Evolutionary conservation across 148 eudicot species (phyloP), one percentile per base, ranked within the genome.

Genomic region (Suaeda aralocaspica): DNA sequence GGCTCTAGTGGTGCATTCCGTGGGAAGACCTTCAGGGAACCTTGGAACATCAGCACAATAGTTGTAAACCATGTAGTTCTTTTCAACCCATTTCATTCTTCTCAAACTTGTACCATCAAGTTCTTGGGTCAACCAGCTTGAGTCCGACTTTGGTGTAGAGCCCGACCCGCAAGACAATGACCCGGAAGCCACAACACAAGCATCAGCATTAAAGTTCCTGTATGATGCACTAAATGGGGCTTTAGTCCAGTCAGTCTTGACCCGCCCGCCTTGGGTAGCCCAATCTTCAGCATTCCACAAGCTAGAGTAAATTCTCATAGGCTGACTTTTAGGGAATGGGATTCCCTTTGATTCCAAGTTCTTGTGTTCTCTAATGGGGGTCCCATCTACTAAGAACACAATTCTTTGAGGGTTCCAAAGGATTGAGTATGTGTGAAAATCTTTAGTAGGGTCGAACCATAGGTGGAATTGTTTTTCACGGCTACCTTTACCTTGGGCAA

Each of bases 241-340:
- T 41, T 77, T 71, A 5, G 77, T 16, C 85, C 85, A 82, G 33
- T 82, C 85, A 0, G 85, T 79, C 70, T 82, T 82, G 0, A 82
- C 66, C 14, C 76, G 61, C 0, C 85, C 85, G 2, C 85, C 85
- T 64, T 76, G 71, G 4, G 85, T 82, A 10, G 85, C 85, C 85
- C 85, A 82, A 42, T 82, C 73, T 30, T 80, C 85, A 5, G 85
- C 85, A 28, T 67, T 77, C 85, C 85, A 82, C 5, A 82, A 59
- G 62, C 85, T 82, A 1, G 83, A 79, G 72, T 82, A 80, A 1
- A 82, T 74, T 49, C 70, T 76, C 81, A 79, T 79, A 14, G 85
- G 83, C 41, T 82, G 82, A 21, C 68, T 68, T 39, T 67, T 82
- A 13, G 85, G 85, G 36, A 82, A 82, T 1, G 83, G 77, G 11